Evolutionary conservation across 2,329 filamentous ascomycete genomes (phyloP).

Genomic region (Fusarium sp.): DNA sequence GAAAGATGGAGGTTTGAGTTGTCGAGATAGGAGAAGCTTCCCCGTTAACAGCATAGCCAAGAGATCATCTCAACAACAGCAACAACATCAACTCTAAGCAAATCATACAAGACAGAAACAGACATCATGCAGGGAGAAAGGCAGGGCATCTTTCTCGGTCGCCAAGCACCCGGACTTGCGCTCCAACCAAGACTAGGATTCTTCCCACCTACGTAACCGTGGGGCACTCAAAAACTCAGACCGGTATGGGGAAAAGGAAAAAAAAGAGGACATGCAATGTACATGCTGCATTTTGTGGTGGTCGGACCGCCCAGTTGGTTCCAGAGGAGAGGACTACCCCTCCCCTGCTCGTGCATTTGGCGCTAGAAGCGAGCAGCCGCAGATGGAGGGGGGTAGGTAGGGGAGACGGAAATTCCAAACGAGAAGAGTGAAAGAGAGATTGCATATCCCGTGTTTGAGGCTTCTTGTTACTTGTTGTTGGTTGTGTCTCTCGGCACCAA

Average conservation of each 20-base stretch:
- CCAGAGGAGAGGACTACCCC: neutral
- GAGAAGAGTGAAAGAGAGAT: neutral
- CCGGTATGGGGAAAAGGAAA: constrained; percentile 30
- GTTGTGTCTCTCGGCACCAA: neutral
- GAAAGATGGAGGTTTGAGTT: neutral
- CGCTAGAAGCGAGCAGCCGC: constrained; percentile 6
- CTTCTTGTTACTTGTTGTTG: neutral
- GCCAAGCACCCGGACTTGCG: constrained; percentile 1
- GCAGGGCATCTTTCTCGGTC: constrained; percentile 9
- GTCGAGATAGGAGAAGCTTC: neutral
- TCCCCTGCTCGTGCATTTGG: constrained; percentile 15
- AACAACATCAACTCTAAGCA: neutral
- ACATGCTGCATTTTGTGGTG: neutral
- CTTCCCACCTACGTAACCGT: constrained; percentile 18
- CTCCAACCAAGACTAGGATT: constrained; percentile 11
- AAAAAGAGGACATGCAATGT: neutral
- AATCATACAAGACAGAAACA: neutral
- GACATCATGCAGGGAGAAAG: constrained; percentile 18
- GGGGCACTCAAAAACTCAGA: constrained; percentile 13
- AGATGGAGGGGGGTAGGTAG: neutral
- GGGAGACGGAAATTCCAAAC: constrained; percentile 2
- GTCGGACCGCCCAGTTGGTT: constrained; percentile 20
- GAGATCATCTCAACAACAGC: neutral
- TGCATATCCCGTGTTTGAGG: neutral
- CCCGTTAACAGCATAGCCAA: neutral